Conservation (phyloP, 305 asterid genomes). For the Fraxinus angustifolia region DNA sequence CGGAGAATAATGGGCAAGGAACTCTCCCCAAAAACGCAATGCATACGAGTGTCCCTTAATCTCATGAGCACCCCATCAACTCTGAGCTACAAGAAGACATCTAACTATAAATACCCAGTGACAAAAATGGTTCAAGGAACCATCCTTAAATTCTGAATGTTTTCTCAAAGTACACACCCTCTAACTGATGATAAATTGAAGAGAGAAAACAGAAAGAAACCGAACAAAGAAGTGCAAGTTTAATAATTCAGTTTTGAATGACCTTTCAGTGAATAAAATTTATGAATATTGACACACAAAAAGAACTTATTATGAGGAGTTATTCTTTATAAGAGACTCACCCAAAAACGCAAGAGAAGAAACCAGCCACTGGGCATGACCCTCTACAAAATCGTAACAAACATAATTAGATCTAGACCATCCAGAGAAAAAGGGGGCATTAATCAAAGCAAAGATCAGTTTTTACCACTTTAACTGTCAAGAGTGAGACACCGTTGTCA, state of each 20-base stretch:
- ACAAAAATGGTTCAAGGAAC: slow-evolving; percentile 11
- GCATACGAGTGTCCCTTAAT: slow-evolving; percentile 93
- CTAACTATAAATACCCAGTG: slow-evolving; percentile 26
- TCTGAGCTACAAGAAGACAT: slow-evolving; percentile 65
- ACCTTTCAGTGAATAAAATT: slow-evolving; percentile 16
- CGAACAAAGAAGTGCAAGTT: background rate
- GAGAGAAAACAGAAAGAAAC: slow-evolving; percentile 16
- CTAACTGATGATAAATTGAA: slow-evolving; percentile 9
- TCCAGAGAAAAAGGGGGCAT: slow-evolving; percentile 20
- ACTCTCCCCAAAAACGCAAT: slow-evolving; percentile 58
- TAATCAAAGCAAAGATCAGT: slow-evolving; percentile 19
- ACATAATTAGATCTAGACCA: slow-evolving; percentile 9
- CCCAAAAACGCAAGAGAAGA: slow-evolving; percentile 95
- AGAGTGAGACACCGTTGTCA: slow-evolving; percentile 90
- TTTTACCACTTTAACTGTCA: slow-evolving; percentile 92
- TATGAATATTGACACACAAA: slow-evolving; percentile 12
- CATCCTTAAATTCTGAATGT: slow-evolving; percentile 3
- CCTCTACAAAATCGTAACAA: slow-evolving; percentile 55
- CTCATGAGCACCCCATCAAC: slow-evolving; percentile 97
- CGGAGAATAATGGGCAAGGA: slow-evolving; percentile 64
- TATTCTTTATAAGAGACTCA: slow-evolving; percentile 37
- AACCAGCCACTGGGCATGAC: slow-evolving; percentile 98
- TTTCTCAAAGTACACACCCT: slow-evolving; percentile 9
- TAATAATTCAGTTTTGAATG: background rate
- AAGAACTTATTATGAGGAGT: slow-evolving; percentile 14